Percentiles rank a stretch among this genome's conserved stretches.
These are phyloP conservation scores for Pseudogymnoascus sp. DNA, from an alignment of 2,329 filamentous ascomycete genomes.

Conservation along the genomic window DNA sequence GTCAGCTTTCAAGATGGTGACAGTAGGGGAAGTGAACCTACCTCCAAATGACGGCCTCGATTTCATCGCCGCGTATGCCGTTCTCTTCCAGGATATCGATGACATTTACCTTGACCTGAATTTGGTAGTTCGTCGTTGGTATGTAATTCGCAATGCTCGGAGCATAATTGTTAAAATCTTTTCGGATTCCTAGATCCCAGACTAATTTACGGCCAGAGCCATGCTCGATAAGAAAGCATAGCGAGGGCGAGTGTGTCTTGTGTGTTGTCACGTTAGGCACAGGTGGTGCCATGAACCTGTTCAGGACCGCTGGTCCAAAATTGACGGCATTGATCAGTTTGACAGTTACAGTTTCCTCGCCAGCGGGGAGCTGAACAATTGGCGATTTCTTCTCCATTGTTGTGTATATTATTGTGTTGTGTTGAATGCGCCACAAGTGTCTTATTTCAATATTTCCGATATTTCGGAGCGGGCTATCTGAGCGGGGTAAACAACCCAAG, in stretches of 20 bases:
- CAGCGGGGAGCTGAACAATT: neutral
- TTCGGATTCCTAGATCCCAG: slow-evolving; percentile 28
- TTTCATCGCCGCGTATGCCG: slow-evolving; percentile 26
- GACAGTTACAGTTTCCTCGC: neutral
- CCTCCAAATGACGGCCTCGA: slow-evolving; percentile 32
- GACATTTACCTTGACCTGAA: slow-evolving; percentile 25
- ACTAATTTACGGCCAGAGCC: slow-evolving; percentile 20
- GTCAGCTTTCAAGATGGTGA: neutral
- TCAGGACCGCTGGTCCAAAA: neutral
- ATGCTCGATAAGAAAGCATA: slow-evolving; percentile 18
- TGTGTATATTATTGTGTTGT: neutral
- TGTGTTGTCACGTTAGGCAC: slow-evolving; percentile 10
- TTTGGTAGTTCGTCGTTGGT: slow-evolving; percentile 19
- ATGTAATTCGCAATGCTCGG: slow-evolving; percentile 21
- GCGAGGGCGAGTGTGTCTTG: neutral
- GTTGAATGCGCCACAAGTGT: neutral
- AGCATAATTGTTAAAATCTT: slow-evolving; percentile 27
- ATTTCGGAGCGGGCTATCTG: neutral
- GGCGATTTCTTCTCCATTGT: neutral
- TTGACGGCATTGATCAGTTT: slow-evolving; percentile 2
- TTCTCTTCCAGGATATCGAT: slow-evolving; percentile 30
- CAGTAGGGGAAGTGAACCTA: neutral
- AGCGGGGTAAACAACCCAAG: neutral
- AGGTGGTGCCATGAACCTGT: slow-evolving; percentile 11
- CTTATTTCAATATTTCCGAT: neutral